Evolutionary conservation across 2,329 filamentous ascomycete genomes (phyloP), one percentile per base, ranked within the genome.

Genomic region (Passalora sequoiae): DNA sequence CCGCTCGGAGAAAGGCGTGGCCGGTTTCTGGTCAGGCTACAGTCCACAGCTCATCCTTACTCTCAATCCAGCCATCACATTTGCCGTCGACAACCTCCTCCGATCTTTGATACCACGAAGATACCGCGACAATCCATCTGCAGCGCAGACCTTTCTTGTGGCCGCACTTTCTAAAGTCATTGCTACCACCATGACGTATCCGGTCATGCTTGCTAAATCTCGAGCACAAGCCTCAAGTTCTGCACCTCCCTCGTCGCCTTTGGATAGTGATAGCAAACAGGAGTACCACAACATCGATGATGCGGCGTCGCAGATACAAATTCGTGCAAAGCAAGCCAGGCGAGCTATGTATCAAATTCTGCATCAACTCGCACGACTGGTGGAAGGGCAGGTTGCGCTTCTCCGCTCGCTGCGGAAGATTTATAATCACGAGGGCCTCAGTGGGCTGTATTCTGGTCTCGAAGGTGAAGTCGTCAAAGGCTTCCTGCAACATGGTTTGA

Each of bases 11-110:
- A 84, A 83, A 54, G 88, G 89, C 0, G 47, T 89, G 7, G 61
- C 71, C 32, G 88, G 87, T 2, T 83, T 95, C 57, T 95, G 89
- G 89, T 83, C 87, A 0, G 89, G 89, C 0, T 94, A 94, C 63
- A 86, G 84, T 15, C 87, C 88, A 2, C 83, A 78, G 16, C 65
- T 94, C 45, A 74, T 95, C 28, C 68, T 94, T 38, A 89, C 89
- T 1, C 71, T 94, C 20, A 95, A 95, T 58, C 89, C 89, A 1
- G 83, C 84, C 52, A 76, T 95, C 51, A 94, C 89, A 0, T 89
- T 95, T 61, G 81, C 91, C 54, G 70, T 94, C 21, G 86, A 94
- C 59, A 82, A 87, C 55, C 67, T 81, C 8, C 69, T 92, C 15
- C 81, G 83, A 53, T 74, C 77, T 40, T 68, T 82, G 6, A 69